These are phyloP conservation scores for Phytophthora uliginosa DNA, from an alignment of 352 stramenopile species.

Conservation along the genomic window DNA sequence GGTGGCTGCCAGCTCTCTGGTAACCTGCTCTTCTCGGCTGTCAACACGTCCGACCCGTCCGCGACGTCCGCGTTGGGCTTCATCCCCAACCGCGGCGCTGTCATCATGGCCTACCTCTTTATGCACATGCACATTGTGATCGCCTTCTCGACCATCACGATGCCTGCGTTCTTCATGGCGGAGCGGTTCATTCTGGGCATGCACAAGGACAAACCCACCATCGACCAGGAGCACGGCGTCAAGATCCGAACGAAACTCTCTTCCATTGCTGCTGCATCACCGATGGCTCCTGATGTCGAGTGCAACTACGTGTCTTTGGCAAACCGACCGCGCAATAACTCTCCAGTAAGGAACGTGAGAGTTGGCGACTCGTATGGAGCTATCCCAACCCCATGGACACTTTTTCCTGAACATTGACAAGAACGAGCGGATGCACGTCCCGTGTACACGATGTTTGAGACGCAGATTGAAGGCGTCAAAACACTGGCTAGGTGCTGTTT, in stretches of 20 bases:
- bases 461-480: background rate
- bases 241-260: slow-evolving; percentile 35
- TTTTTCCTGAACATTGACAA: no score
- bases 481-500: background rate
- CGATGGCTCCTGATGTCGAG: slow-evolving; percentile 12
- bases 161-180: slow-evolving; percentile 53
- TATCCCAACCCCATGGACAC: no score
- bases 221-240: slow-evolving; percentile 20
- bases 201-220: slow-evolving; percentile 31
- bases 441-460: background rate
- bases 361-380: no score
- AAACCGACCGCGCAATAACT: no score
- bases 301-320: slow-evolving; percentile 28
- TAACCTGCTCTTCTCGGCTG: slow-evolving; percentile 45
- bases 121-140: slow-evolving; percentile 63
- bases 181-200: slow-evolving; percentile 55
- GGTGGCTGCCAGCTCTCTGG: slow-evolving; percentile 55
- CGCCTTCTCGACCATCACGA: slow-evolving; percentile 54
- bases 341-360: no score
- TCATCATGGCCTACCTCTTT: slow-evolving; percentile 51
- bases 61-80: slow-evolving; percentile 37
- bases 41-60: slow-evolving; percentile 39
- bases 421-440: no score
- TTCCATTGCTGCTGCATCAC: slow-evolving; percentile 16
- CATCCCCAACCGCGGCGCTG: slow-evolving; percentile 33